Conservation (phyloP, 208 protist genomes). For the Wallacemonas sp. region DNA sequence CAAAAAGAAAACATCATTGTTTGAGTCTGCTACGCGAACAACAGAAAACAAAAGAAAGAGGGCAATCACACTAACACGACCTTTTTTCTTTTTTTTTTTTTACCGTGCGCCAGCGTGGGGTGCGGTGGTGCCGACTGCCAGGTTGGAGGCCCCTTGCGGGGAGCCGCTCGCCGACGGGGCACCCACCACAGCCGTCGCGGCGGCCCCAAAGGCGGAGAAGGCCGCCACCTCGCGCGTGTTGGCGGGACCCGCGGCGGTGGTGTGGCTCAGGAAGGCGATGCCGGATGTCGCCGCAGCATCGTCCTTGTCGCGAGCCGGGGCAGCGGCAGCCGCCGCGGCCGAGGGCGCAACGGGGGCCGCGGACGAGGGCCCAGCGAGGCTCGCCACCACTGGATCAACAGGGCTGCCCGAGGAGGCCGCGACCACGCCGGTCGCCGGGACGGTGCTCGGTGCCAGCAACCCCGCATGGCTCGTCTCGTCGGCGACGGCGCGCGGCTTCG, state of each 20-base stretch:
- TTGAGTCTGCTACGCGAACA: too few species aligned
- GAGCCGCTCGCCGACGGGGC: neutral
- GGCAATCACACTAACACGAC: too few species aligned
- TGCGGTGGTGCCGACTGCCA: conserved; percentile 2
- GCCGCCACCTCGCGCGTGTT: neutral
- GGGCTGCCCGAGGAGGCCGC: neutral
- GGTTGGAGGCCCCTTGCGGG: neutral
- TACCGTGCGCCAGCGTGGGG: neutral
- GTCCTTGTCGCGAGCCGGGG: neutral
- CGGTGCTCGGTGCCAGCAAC: too few species aligned
- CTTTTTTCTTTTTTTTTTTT: too few species aligned
- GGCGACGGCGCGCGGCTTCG: too few species aligned
- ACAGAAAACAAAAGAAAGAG: neutral
- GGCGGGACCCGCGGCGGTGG: neutral
- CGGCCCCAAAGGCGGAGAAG: neutral
- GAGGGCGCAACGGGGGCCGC: neutral
- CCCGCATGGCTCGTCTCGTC: too few species aligned
- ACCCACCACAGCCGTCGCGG: neutral
- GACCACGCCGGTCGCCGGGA: neutral
- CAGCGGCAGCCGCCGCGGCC: neutral
- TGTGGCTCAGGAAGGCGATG: neutral
- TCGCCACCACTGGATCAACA: neutral
- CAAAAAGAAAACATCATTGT: too few species aligned
- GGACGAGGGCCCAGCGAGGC: neutral
- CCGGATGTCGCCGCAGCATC: neutral